Conservation (phyloP, 176 grass and related monocot genomes). For the Echinochloa phyllopogon region DNA sequence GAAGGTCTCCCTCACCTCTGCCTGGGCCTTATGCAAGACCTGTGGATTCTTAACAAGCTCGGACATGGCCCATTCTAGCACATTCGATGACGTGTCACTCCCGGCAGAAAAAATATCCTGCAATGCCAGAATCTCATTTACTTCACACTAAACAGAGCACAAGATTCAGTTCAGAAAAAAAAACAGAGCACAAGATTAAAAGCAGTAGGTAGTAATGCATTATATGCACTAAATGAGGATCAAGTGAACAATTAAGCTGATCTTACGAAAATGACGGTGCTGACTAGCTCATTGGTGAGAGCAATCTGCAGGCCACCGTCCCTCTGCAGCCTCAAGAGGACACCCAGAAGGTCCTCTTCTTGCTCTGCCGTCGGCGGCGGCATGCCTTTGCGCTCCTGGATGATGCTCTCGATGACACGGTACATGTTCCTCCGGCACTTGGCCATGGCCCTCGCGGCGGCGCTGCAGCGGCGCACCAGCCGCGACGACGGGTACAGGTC, state of each 20-base stretch:
- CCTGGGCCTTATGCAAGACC: not conserved
- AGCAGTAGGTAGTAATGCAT: too few species aligned
- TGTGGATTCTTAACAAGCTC: constrained; percentile 41
- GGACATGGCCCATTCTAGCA: constrained; percentile 40
- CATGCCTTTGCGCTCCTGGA: not conserved
- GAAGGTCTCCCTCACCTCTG: constrained; percentile 34
- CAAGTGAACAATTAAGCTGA: too few species aligned
- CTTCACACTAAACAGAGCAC: too few species aligned
- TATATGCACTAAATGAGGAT: too few species aligned
- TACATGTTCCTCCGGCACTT: constrained; percentile 35
- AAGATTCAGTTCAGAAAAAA: too few species aligned
- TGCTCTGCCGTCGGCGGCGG: not conserved
- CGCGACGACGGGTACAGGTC: constrained; percentile 49
- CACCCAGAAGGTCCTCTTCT: constrained; percentile 38
- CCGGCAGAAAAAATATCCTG: constrained; percentile 42
- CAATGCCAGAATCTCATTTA: too few species aligned
- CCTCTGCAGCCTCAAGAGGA: constrained; percentile 43
- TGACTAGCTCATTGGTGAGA: constrained; percentile 41
- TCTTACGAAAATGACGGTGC: constrained; percentile 48
- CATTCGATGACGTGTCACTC: constrained; percentile 37
- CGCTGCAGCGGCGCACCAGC: constrained; percentile 15
- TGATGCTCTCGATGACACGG: constrained; percentile 37
- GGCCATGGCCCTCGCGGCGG: not conserved
- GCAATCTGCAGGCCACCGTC: constrained; percentile 19
- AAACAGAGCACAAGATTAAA: too few species aligned